Evolutionary conservation across 352 stramenopile genomes (phyloP), one percentile per base, ranked within the genome.

Genomic region (Phytopythium sindhum): DNA sequence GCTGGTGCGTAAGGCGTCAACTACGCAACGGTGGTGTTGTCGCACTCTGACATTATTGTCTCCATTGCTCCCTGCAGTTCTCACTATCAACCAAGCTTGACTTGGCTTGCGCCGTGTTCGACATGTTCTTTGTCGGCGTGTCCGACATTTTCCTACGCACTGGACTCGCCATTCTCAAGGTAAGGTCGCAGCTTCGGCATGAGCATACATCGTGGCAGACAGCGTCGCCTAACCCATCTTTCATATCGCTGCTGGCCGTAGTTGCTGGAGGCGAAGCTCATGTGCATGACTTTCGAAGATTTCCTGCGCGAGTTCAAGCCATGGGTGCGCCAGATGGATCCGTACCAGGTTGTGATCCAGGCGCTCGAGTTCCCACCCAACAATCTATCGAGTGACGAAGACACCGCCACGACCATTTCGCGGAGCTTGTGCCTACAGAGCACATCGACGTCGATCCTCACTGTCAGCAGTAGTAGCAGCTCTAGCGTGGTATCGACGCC

Each of bases 231-330:
- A 23, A 50, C 42, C 7, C 21, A 10, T 19, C 2, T 10, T 24
- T 10, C 6, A 12, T 19, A 23, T 14, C 24, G 14, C 8, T 50
- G 21, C 21, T 11, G 42, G n/a, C 5, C 9, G 33, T 24, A 81
- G 70, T 65, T 88, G 2, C 63, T 91, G 12, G 84, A 93, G 62
- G 66, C 81, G 14, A 86, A 91, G 56, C 79, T 95, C 57, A 89
- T 94, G 78, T 93, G 77, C 60, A 92, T 95, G 80, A 75, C 66
- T 8, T 93, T 89, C 65, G 87, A 94, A 61, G 87, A 94, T 56
- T 90, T 94, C 44, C 70, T 94, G 26, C 82, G 75, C 37, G 86
- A 92, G 37, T 96, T 96, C 67, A 94, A 96, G 62, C 72, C 74
- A 23, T 68, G 91, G 0, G 84, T 93, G 28, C 79, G 83, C 0